Evolutionary conservation across 192 early-diverging fungal species (phyloP).

Genomic region (Neocallimastix lanati): DNA sequence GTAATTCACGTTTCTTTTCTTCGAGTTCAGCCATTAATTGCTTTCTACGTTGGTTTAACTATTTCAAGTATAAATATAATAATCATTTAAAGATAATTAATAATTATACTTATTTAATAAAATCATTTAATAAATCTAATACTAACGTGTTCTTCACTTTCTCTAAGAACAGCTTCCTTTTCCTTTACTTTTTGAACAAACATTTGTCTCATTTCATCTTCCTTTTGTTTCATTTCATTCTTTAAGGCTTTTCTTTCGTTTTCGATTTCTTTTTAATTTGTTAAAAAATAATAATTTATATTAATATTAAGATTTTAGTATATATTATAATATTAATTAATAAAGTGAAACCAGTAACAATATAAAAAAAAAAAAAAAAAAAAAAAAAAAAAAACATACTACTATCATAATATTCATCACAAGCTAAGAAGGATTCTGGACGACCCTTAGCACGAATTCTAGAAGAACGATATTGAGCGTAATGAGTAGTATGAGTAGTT

Average conservation of each 20-base stretch:
- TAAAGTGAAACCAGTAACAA: no score
- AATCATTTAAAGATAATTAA: no score
- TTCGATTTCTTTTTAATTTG: conserved; percentile 48
- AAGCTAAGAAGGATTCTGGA: conserved; percentile 58
- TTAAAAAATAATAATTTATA: background rate
- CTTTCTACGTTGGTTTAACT: background rate
- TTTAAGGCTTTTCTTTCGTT: conserved; percentile 37
- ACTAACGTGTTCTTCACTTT: conserved; percentile 13
- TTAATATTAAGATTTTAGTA: no score
- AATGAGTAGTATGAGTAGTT: conserved; percentile 86
- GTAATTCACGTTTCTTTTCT: background rate
- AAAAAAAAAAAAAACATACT: no score
- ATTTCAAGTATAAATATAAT: no score
- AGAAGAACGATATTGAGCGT: conserved; percentile 86
- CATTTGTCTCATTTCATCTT: conserved; percentile 49
- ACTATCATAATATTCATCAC: conserved; percentile 53
- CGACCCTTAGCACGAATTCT: conserved; percentile 62
- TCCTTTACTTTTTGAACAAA: conserved; percentile 38
- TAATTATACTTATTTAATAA: no score
- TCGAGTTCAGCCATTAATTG: background rate
- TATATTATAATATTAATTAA: no score
- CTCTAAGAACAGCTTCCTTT: conserved; percentile 36
- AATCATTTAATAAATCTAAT: no score
- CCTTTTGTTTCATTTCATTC: conserved; percentile 50
- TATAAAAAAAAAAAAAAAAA: no score